Conservation (phyloP, 2,329 filamentous ascomycete species). For the Chlorencoelia australis region DNA sequence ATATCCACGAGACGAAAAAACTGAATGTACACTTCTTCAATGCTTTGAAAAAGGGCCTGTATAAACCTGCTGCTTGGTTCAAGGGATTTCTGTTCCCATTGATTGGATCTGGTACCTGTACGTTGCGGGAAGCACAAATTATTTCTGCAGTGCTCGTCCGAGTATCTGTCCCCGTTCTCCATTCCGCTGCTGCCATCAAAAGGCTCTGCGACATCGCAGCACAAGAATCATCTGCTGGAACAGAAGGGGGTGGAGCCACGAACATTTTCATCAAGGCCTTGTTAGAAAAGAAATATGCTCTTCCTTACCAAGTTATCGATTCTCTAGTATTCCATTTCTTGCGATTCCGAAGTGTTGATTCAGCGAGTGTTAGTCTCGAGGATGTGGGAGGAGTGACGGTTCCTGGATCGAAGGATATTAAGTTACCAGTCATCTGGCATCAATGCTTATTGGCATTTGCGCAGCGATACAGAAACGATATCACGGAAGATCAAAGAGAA, state of each 20-base stretch:
- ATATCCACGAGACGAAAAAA: constrained; percentile 90
- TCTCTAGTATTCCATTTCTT: constrained; percentile 94
- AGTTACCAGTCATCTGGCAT: constrained; percentile 91
- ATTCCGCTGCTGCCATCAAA: constrained; percentile 85
- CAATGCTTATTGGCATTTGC: constrained; percentile 88
- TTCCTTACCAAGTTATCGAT: constrained; percentile 91
- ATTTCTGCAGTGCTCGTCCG: constrained; percentile 76
- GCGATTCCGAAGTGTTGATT: constrained; percentile 67
- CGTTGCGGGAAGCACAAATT: constrained; percentile 83
- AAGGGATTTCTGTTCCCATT: constrained; percentile 92
- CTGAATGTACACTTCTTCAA: constrained; percentile 95
- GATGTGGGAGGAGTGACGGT: constrained; percentile 41
- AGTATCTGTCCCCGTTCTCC: constrained; percentile 80
- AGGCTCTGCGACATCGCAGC: constrained; percentile 90
- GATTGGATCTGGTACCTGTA: constrained; percentile 76
- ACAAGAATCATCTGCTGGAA: constrained; percentile 72
- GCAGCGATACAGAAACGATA: constrained; percentile 89
- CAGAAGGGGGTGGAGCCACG: constrained; percentile 80
- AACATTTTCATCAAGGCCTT: constrained; percentile 93
- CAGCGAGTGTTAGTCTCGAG: constrained; percentile 40
- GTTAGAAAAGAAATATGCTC: constrained; percentile 91
- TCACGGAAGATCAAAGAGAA: constrained; percentile 90
- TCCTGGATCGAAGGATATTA: constrained; percentile 42
- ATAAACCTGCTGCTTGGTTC: constrained; percentile 94
- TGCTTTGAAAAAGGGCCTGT: constrained; percentile 80